Conservation (phyloP, 352 stramenopile genomes). For the Globisporangium apiculatum region DNA sequence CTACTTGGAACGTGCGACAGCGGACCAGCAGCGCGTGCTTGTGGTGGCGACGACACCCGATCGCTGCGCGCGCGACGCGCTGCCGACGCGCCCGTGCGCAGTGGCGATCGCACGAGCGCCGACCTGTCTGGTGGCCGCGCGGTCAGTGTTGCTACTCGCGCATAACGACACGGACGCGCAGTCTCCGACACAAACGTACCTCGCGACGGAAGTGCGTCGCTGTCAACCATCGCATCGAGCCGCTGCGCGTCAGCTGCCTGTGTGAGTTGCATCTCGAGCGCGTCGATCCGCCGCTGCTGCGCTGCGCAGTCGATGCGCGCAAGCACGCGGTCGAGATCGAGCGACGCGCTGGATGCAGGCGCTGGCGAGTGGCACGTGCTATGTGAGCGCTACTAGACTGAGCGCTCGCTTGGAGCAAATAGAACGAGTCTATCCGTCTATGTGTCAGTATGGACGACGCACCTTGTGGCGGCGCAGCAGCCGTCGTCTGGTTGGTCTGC, state of each 20-base stretch:
- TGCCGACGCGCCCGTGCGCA: no score
- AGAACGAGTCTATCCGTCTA: no score
- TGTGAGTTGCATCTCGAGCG: constrained; percentile 24
- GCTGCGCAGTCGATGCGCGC: constrained; percentile 14
- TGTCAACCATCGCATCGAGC: constrained; percentile 22
- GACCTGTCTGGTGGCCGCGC: neutral
- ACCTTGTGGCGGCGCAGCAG: neutral
- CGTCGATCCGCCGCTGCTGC: constrained; percentile 32
- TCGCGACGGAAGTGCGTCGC: constrained; percentile 5
- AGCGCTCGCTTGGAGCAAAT: no score
- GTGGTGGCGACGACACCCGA: neutral
- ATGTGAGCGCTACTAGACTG: neutral
- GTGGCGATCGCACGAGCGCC: neutral
- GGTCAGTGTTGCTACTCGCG: constrained; percentile 1
- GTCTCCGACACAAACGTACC: no score
- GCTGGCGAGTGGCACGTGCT: neutral
- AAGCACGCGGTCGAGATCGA: constrained; percentile 15
- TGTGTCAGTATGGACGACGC: neutral
- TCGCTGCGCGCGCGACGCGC: neutral
- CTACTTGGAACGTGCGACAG: no score
- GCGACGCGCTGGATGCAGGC: neutral
- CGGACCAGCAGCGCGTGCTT: neutral
- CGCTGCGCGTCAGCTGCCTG: constrained; percentile 20
- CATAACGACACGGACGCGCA: neutral
- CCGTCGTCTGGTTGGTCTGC: neutral